These are phyloP conservation scores for Agapanthus africanus DNA, from an alignment of 106 monocot genomes.

Conservation along the genomic window DNA sequence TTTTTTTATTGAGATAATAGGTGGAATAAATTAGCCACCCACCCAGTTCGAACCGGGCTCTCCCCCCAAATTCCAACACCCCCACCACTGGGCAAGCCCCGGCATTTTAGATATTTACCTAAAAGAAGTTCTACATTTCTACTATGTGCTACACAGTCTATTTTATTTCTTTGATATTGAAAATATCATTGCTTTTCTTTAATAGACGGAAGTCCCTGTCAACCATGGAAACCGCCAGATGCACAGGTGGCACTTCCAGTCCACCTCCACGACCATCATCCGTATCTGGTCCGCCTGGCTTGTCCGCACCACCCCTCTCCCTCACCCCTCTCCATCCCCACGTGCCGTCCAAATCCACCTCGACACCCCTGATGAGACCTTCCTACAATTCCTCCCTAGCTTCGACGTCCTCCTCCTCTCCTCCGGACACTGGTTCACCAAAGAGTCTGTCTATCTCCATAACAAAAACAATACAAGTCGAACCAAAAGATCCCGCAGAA, in stretches of 20 bases:
- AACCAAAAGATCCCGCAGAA: conserved; percentile 12
- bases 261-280: conserved; percentile 34
- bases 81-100: too few species aligned
- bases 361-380: conserved; percentile 36
- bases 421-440: conserved; percentile 65
- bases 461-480: conserved; percentile 27
- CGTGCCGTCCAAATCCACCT: conserved; percentile 35
- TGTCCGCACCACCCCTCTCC: conserved; percentile 21
- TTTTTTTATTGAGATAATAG: too few species aligned
- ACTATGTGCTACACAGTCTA: neutral
- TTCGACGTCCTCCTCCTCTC: conserved; percentile 49
- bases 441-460: conserved; percentile 33
- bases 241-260: conserved; percentile 23
- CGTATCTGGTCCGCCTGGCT: conserved; percentile 73
- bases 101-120: neutral
- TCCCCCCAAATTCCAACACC: too few species aligned
- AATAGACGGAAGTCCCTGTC: conserved; percentile 23
- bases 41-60: neutral
- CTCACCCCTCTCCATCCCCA: conserved; percentile 13
- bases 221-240: conserved; percentile 16
- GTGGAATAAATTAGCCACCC: neutral
- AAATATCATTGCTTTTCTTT: neutral
- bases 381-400: conserved; percentile 36
- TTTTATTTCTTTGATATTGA: neutral
- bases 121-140: neutral